Evolutionary conservation across 805 yeast species (phyloP).

Genomic region (Scheffersomyces lignosus): DNA sequence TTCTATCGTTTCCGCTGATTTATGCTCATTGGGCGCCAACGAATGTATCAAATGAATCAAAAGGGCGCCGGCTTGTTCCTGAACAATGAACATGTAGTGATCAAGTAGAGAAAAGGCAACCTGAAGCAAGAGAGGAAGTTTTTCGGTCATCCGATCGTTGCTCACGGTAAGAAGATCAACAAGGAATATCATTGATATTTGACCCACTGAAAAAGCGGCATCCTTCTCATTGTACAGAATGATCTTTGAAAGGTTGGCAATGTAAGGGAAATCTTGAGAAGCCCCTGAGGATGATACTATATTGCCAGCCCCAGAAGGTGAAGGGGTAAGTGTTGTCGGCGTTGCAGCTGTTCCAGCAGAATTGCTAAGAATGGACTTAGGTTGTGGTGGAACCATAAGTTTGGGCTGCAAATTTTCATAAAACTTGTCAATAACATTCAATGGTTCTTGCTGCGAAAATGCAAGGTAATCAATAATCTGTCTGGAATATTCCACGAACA

Average conservation of each 20-base stretch:
- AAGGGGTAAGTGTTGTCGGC: too few species aligned
- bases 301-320: too few species aligned
- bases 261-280: slow-evolving; percentile 70
- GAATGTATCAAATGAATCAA: slow-evolving; percentile 71
- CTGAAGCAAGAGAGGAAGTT: slow-evolving; percentile 75
- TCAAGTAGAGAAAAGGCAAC: slow-evolving; percentile 79
- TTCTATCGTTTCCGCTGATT: slow-evolving; percentile 57
- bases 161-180: slow-evolving; percentile 77
- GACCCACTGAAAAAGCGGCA: slow-evolving; percentile 83
- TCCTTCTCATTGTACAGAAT: slow-evolving; percentile 57
- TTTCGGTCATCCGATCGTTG: slow-evolving; percentile 57
- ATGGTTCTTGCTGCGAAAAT: slow-evolving; percentile 45
- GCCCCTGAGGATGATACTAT: neutral
- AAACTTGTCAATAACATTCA: slow-evolving; percentile 57
- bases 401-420: slow-evolving; percentile 76
- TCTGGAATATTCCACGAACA: slow-evolving; percentile 74
- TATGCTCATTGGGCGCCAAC: slow-evolving; percentile 54
- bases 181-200: slow-evolving; percentile 77
- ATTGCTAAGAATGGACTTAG: slow-evolving; percentile 5
- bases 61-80: slow-evolving; percentile 78
- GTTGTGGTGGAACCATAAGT: slow-evolving; percentile 78
- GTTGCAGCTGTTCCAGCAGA: neutral
- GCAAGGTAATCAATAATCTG: slow-evolving; percentile 82
- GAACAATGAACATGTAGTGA: slow-evolving; percentile 81
- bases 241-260: slow-evolving; percentile 69